Percentiles rank a stretch among this genome's conserved stretches.
These are phyloP conservation scores for Cladosporium velox DNA, from an alignment of 2,329 filamentous ascomycete species.

Conservation along the genomic window DNA sequence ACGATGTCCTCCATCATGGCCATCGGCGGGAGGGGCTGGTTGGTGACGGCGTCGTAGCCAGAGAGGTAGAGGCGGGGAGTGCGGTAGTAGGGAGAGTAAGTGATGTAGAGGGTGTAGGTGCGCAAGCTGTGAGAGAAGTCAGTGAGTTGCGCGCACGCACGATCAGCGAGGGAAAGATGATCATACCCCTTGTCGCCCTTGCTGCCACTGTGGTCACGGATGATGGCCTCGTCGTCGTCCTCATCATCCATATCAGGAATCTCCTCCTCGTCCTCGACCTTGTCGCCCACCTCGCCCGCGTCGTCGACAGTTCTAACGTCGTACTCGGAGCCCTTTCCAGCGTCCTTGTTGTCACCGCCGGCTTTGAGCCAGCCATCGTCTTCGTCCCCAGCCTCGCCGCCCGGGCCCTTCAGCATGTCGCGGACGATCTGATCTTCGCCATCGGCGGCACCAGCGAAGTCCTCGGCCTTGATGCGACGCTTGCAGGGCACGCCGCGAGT, in stretches of 20 bases:
- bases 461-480: conserved; percentile 78
- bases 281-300: conserved; percentile 79
- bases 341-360: conserved; percentile 57
- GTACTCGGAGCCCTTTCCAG: conserved; percentile 55
- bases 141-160: conserved; percentile 29
- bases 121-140: conserved; percentile 54
- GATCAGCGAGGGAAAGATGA: conserved; percentile 34
- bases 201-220: conserved; percentile 65
- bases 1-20: conserved; percentile 97
- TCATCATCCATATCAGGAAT: conserved; percentile 99
- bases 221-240: conserved; percentile 92
- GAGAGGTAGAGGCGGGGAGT: conserved; percentile 94
- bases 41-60: conserved; percentile 70
- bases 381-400: conserved; percentile 52
- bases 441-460: conserved; percentile 86
- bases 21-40: conserved; percentile 72
- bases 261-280: conserved; percentile 72
- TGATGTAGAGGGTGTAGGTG: conserved; percentile 98
- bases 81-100: conserved; percentile 94
- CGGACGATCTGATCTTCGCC: conserved; percentile 83
- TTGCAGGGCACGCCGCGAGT: conserved; percentile 94
- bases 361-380: conserved; percentile 93
- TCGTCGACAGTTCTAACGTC: conserved; percentile 90
- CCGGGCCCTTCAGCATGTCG: conserved; percentile 65
- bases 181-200: conserved; percentile 56